Evolutionary conservation across 768 basidiomycete species (phyloP), one percentile per base, ranked within the genome.

Genomic region (Daedalea quercina): DNA sequence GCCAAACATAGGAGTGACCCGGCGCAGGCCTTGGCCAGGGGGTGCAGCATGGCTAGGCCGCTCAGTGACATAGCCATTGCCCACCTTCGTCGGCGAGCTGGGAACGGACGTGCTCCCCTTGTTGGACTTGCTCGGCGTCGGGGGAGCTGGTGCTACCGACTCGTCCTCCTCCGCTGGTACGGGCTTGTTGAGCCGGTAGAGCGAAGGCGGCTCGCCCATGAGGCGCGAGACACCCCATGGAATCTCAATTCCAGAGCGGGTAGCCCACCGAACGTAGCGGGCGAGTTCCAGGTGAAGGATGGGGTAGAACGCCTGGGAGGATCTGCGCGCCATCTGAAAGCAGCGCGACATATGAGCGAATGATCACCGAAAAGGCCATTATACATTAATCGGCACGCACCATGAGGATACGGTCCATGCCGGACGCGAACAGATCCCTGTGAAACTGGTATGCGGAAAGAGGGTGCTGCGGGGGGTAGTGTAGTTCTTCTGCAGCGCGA

Each of bases 241-340:
- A 33, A 94, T 66, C 59, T 90, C 85, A 60, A 82, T 87, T 31
- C 83, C 83, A 35, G 90, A 79, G 15, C 76, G 73, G 23, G 69
- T 69, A 2, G 85, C 82, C 56, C 82, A 76, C 0, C 78, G 73
- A 57, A 97, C 77, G 66, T 97, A 98, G 28, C 94, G 82, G 13
- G 93, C 80, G 47, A 99, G 73, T 68, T 99, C 95, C 37, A 98
- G 84, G 68, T 99, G 96, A 1, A 99, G 79, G 2, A 84, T 87
- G 0, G 94, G 92, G 67, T 99, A 99, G 69, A 96, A 97, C 12
- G 87, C 84, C 22, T 87, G 84, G 17, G 94, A 97, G 15, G 96
- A 93, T 69, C 97, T 97, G 47, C 96, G 88, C 0, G 92, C 82
- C 42, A 94, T 91, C 94, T 98, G 59, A 2, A 25, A 43, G 3